Percentiles rank a stretch among this genome's conserved stretches.
Evolutionary conservation across 73 alveolate genomes (phyloP).

Genomic region (Tetrahymena borealis): DNA sequence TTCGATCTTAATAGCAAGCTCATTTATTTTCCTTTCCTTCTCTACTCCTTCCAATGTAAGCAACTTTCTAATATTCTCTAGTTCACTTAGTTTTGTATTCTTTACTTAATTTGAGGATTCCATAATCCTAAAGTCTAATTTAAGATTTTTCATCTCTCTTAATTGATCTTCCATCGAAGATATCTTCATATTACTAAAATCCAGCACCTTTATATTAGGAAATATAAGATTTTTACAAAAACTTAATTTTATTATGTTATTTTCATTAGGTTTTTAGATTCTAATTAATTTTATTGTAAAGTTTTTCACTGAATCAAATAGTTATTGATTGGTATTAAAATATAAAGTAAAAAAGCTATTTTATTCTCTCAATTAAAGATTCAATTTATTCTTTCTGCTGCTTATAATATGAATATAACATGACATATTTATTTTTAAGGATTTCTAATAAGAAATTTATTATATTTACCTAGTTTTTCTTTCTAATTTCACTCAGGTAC

Average conservation of each 20-base stretch:
- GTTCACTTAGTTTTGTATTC: neutral
- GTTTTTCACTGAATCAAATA: no score
- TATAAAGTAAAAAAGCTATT: no score
- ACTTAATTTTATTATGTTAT: no score
- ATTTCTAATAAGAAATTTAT: no score
- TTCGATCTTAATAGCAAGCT: neutral
- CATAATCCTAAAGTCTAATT: neutral
- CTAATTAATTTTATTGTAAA: no score
- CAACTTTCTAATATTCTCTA: neutral
- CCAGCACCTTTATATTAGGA: neutral
- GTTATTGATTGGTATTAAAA: no score
- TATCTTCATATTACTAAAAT: neutral
- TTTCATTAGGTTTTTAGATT: no score
- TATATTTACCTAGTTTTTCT: neutral
- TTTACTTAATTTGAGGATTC: neutral
- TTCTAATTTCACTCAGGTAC: neutral
- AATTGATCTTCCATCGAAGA: neutral
- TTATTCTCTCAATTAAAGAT: no score
- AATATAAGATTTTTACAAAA: neutral
- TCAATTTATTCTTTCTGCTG: no score
- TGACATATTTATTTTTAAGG: no score
- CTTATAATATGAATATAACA: no score
- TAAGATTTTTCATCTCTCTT: neutral
- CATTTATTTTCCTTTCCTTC: neutral
- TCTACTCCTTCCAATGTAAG: neutral